Conservation (phyloP, 2,329 filamentous ascomycete species). For the Hypoxylon sp. region DNA sequence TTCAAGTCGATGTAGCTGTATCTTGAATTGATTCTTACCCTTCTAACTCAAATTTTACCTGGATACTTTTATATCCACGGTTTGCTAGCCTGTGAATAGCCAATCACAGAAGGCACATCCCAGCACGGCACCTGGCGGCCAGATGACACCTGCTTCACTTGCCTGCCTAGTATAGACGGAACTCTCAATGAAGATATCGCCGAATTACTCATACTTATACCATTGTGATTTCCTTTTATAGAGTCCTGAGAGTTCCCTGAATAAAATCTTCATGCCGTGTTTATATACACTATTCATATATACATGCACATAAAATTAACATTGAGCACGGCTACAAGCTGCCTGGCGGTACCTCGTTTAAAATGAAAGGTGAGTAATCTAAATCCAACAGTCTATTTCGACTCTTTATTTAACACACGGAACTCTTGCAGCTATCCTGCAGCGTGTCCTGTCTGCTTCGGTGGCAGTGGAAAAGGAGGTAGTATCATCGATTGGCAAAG, state of each 20-base stretch:
- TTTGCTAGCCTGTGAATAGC: not conserved
- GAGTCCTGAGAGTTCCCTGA: not conserved
- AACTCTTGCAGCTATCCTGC: slow-evolving; percentile 79
- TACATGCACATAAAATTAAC: not conserved
- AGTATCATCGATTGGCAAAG: slow-evolving; percentile 90
- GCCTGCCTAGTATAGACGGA: slow-evolving; percentile 6
- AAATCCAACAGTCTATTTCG: slow-evolving; percentile 6
- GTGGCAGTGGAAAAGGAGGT: slow-evolving; percentile 93
- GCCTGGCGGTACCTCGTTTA: slow-evolving; percentile 10
- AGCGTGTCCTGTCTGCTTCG: slow-evolving; percentile 93
- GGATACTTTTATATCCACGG: too few relatives aligned
- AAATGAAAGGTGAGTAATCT: slow-evolving; percentile 55
- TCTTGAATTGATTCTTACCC: not conserved
- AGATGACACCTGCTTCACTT: slow-evolving; percentile 1
- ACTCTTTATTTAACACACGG: slow-evolving; percentile 27
- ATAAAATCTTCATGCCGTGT: not conserved
- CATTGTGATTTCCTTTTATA: not conserved
- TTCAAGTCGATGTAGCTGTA: not conserved
- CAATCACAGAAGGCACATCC: slow-evolving; percentile 9
- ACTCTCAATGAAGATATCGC: slow-evolving; percentile 3
- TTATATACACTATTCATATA: not conserved
- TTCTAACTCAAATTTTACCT: slow-evolving; percentile 5
- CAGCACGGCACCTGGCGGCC: slow-evolving; percentile 8
- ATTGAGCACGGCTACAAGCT: not conserved
- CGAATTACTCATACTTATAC: slow-evolving; percentile 11